Percentiles rank a stretch among this genome's conserved stretches.
Evolutionary conservation across 805 yeast genomes (phyloP).

Genomic region (Starmerella gropengiesseri): DNA sequence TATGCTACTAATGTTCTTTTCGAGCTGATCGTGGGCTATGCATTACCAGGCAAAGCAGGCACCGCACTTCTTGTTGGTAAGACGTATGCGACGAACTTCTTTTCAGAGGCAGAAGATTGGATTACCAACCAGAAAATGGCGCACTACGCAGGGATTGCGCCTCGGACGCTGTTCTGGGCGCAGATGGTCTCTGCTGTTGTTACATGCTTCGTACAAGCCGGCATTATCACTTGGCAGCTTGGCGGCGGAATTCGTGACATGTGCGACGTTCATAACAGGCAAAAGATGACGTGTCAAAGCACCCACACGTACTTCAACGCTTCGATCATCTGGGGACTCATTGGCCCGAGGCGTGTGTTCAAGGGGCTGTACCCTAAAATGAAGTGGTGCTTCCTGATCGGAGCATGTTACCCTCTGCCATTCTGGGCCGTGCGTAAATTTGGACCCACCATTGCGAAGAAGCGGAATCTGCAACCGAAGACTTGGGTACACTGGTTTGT

Average conservation of each 20-base stretch:
- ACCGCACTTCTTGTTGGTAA: conserved; percentile 43
- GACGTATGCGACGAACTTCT: conserved; percentile 46
- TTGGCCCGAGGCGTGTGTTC: conserved; percentile 36
- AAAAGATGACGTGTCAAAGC: conserved; percentile 31
- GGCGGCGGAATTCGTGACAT: conserved; percentile 22
- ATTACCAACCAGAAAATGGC: conserved; percentile 43
- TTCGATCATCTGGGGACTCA: conserved; percentile 35
- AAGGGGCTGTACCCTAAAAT: conserved; percentile 48
- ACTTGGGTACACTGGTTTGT: conserved; percentile 29
- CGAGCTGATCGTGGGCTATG: conserved; percentile 49
- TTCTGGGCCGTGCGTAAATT: conserved; percentile 15
- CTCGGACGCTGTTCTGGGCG: conserved; percentile 18
- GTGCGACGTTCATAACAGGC: conserved; percentile 32
- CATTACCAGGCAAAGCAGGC: conserved; percentile 47
- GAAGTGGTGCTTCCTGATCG: conserved; percentile 53
- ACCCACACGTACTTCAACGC: conserved; percentile 40
- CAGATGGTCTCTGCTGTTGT: conserved; percentile 16
- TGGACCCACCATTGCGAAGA: conserved; percentile 23
- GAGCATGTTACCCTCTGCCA: conserved; percentile 29
- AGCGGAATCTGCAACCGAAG: neutral
- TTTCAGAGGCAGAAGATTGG: conserved; percentile 52
- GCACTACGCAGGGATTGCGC: conserved; percentile 35
- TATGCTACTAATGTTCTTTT: conserved; percentile 48
- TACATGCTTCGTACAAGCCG: conserved; percentile 18
- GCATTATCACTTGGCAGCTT: conserved; percentile 17